Conservation (phyloP, 2,329 filamentous ascomycete genomes). For the Cadophora luteo-olivacea region DNA sequence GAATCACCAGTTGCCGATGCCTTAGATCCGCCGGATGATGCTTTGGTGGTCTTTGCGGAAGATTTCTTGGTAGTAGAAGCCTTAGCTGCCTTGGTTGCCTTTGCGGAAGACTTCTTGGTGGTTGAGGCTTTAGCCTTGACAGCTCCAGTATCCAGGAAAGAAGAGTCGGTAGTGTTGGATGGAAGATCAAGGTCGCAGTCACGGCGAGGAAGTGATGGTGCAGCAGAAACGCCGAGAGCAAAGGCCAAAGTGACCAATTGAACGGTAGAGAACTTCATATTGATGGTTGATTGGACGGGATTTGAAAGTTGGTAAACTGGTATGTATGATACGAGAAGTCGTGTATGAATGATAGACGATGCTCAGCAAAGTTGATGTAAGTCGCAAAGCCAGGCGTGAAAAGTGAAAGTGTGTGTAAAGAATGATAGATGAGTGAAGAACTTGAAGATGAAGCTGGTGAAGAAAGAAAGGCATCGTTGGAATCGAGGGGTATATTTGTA, state of each 20-base stretch:
- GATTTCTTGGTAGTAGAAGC: not conserved
- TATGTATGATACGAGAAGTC: constrained; percentile 8
- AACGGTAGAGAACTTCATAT: constrained; percentile 24
- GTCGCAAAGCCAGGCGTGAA: constrained; percentile 23
- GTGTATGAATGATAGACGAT: constrained; percentile 21
- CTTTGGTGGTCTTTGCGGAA: not conserved
- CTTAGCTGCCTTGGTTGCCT: not conserved
- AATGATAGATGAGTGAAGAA: constrained; percentile 18
- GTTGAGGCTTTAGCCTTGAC: not conserved
- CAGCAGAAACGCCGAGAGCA: constrained; percentile 21
- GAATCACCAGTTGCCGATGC: constrained; percentile 6
- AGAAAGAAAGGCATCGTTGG: constrained; percentile 1
- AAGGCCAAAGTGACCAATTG: constrained; percentile 21
- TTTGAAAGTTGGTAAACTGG: not conserved
- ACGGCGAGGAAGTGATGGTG: constrained; percentile 16
- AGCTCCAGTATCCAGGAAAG: not conserved
- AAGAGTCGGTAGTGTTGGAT: constrained; percentile 7
- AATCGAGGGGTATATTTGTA: constrained; percentile 17
- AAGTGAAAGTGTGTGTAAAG: constrained; percentile 11
- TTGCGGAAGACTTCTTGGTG: constrained; percentile 4
- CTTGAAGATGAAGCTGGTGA: constrained; percentile 17
- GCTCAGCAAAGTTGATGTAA: constrained; percentile 21
- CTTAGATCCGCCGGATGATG: not conserved
- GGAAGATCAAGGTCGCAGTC: constrained; percentile 11
- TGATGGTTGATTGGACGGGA: constrained; percentile 13